These are phyloP conservation scores for Cicer bijugum DNA, from an alignment of 306 rosid species.

Conservation along the genomic window DNA sequence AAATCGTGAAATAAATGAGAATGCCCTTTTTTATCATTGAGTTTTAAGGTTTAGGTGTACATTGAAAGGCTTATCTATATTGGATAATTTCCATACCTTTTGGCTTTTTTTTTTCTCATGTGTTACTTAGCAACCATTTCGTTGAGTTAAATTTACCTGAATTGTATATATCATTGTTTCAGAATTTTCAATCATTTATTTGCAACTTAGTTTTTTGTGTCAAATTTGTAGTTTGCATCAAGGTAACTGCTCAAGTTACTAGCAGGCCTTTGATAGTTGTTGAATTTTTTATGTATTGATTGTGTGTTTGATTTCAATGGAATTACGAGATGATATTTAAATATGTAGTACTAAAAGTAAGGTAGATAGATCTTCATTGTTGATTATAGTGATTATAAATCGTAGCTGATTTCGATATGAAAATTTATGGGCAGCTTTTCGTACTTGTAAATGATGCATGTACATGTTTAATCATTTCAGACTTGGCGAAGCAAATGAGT, in stretches of 20 bases:
- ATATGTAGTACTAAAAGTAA: neutral
- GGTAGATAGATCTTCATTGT: slow-evolving; percentile 23
- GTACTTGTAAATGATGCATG: neutral
- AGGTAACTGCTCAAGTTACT: neutral
- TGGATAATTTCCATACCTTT: neutral
- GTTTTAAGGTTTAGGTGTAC: neutral
- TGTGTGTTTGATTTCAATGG: neutral
- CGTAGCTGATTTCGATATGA: neutral
- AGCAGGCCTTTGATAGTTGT: too few relatives aligned
- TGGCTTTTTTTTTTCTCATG: neutral
- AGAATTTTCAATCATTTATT: neutral
- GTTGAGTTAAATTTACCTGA: neutral
- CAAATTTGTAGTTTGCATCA: neutral
- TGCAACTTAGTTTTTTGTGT: neutral
- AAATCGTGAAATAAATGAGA: neutral
- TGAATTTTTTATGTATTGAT: too few relatives aligned
- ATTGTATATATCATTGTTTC: too few relatives aligned
- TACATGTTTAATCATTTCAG: neutral
- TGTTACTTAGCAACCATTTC: neutral
- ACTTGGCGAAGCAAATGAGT: neutral
- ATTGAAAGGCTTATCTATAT: neutral
- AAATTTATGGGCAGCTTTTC: neutral
- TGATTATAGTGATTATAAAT: slow-evolving; percentile 5
- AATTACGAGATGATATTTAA: slow-evolving; percentile 3
- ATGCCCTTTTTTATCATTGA: neutral